These are phyloP conservation scores for Cutaneotrichosporon sp. DNA, from an alignment of 1,284 basidiomycete genomes.

Conservation along the genomic window DNA sequence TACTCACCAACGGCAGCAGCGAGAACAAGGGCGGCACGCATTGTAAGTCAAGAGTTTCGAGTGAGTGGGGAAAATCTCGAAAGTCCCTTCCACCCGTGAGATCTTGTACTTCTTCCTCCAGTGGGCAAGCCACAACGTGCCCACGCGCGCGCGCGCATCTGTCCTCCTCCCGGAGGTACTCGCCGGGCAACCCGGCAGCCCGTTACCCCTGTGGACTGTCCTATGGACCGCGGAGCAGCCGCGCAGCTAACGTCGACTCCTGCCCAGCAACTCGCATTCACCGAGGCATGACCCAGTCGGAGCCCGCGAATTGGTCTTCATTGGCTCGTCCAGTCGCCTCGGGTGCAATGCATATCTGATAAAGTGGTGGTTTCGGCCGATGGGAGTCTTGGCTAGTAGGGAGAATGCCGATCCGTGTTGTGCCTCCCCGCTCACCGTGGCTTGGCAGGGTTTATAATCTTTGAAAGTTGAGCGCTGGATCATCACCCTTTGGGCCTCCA, in stretches of 20 bases:
- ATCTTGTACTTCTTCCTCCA: neutral
- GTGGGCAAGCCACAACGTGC: too few species aligned
- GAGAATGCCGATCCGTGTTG: neutral
- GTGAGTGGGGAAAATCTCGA: slow-evolving; percentile 1
- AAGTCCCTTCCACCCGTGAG: neutral
- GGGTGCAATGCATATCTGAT: neutral
- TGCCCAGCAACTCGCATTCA: too few species aligned
- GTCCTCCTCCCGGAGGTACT: too few species aligned
- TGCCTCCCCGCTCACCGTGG: neutral
- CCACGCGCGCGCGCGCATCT: neutral
- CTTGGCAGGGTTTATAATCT: neutral
- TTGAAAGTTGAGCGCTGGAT: neutral
- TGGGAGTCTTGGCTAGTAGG: neutral
- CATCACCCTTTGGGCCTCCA: too few species aligned
- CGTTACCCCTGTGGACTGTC: neutral
- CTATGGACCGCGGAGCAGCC: too few species aligned
- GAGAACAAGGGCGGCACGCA: slow-evolving; percentile 17
- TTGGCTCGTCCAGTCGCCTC: neutral
- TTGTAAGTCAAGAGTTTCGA: slow-evolving; percentile 4
- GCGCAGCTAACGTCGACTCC: neutral
- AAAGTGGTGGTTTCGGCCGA: neutral
- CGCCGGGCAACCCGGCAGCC: too few species aligned
- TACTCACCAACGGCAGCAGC: slow-evolving; percentile 21
- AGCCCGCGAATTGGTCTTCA: neutral
- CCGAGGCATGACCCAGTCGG: neutral